These are phyloP conservation scores for Quercus phellos DNA, from an alignment of 331 rosid genomes.

Conservation along the genomic window DNA sequence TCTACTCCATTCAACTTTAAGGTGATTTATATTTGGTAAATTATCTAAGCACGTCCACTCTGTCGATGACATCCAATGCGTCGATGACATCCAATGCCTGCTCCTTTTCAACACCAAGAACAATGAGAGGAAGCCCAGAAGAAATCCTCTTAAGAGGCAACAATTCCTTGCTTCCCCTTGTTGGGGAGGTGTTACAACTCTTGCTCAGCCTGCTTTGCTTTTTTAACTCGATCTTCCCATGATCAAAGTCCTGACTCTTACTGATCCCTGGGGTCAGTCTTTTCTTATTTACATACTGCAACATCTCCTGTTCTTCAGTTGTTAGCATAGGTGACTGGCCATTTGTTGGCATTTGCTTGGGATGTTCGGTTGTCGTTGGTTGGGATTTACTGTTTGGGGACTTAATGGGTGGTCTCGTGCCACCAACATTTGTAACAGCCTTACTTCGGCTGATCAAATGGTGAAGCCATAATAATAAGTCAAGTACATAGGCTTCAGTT, in stretches of 20 bases:
- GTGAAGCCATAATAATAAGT: slow-evolving; percentile 70
- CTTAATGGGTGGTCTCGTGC: slow-evolving; percentile 23
- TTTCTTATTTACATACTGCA: slow-evolving; percentile 46
- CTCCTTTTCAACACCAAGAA: slow-evolving; percentile 44
- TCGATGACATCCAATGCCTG: slow-evolving; percentile 65
- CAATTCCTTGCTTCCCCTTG: slow-evolving; percentile 39
- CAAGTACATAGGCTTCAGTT: slow-evolving; percentile 58
- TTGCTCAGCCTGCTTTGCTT: slow-evolving; percentile 30
- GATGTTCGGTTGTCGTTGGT: slow-evolving; percentile 18
- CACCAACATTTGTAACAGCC: slow-evolving; percentile 21
- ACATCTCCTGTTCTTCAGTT: slow-evolving; percentile 46
- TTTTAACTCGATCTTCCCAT: slow-evolving; percentile 18
- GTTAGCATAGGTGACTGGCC: slow-evolving; percentile 22
- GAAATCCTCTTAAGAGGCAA: slow-evolving; percentile 31
- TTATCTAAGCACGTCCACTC: slow-evolving; percentile 38
- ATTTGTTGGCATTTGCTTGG: background rate
- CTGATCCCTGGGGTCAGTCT: slow-evolving; percentile 36
- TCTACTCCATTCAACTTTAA: slow-evolving; percentile 3
- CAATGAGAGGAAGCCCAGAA: slow-evolving; percentile 47
- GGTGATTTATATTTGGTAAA: background rate
- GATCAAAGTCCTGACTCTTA: slow-evolving; percentile 61
- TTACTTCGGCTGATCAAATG: slow-evolving; percentile 50
- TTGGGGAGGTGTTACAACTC: slow-evolving; percentile 54
- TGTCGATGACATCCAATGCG: slow-evolving; percentile 60
- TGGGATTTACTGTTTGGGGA: slow-evolving; percentile 13